Base-by-base conservation (phyloP, 441 rosid genomes). In the Biscutella auriculata region DNA sequence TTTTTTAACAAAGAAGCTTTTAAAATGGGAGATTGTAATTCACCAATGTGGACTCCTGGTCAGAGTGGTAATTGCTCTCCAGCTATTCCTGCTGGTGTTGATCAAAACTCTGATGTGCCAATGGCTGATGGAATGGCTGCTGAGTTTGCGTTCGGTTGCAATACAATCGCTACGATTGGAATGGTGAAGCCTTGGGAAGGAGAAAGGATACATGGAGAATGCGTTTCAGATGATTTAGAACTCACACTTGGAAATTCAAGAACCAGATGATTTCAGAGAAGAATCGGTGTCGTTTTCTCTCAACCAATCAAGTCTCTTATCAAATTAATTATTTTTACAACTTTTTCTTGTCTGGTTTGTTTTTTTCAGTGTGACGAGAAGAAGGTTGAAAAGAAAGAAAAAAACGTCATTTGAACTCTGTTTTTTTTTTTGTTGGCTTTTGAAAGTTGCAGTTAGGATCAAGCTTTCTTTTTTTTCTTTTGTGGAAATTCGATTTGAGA, bases 51-150 rank as follows among this genome's bases (percentile, higher is more conserved):
- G 79, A 82, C 87, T 32, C 84, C 92, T 0, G 84, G 84, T 46
- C 85, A 76, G 69, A 84, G 92, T 32, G 85, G 92, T 53, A 78
- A 85, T 53, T 79, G 80, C 72, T 84, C 92, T n/a, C 92, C 92
- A 6, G 85, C 80, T 57, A 70, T 79, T 10, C 70, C 76, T 3
- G 69, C 79, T 8, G 81, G 80, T 37, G 58, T 40, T 57, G 87
- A 81, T 52, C 82, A 81, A 30, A 72, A 77, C 49, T 67, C 75
- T n/a, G 87, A 84, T 67, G 76, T 82, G 47, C 88, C 84, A 16
- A 76, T 78, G 77, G 66, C 85, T 23, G 83, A 76, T n/a, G n/a
- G 23, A 19, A 65, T 75, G 1, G 53, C 63, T 68, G 49, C 68
- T 50, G 91, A 84, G 76, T 84, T 84, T 59, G 85, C 87, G n/a